Percentiles rank a stretch among this genome's conserved stretches.
These are phyloP conservation scores for Alternaria angustiovoidea DNA, from an alignment of 2,329 filamentous ascomycete species.

Conservation along the genomic window DNA sequence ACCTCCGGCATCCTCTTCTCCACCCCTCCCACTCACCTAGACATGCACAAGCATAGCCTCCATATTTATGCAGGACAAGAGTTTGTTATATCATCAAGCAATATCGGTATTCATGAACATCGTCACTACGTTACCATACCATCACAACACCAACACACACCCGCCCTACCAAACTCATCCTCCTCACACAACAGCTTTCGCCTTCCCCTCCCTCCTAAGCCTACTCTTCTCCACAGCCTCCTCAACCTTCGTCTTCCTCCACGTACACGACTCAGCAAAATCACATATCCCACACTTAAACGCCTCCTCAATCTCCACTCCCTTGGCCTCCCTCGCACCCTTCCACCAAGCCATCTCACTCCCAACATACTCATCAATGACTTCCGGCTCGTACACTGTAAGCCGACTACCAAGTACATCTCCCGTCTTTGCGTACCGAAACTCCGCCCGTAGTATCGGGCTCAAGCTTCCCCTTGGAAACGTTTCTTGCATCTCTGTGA, in stretches of 20 bases:
- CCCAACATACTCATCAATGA: slow-evolving; percentile 68
- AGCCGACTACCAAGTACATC: slow-evolving; percentile 59
- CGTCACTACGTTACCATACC: no score
- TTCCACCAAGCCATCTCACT: slow-evolving; percentile 87
- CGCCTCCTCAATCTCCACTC: slow-evolving; percentile 83
- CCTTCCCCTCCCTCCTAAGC: slow-evolving; percentile 30
- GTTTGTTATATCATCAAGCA: no score
- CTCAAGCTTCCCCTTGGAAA: slow-evolving; percentile 59
- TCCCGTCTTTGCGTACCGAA: slow-evolving; percentile 58
- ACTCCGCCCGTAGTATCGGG: slow-evolving; percentile 66
- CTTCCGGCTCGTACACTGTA: slow-evolving; percentile 71
- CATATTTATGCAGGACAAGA: no score
- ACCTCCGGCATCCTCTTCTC: no score
- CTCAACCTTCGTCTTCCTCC: slow-evolving; percentile 75
- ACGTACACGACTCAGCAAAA: slow-evolving; percentile 79
- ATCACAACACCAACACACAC: no score
- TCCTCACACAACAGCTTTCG: slow-evolving; percentile 36
- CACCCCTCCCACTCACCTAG: no score
- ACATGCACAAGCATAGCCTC: no score
- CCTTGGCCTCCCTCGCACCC: slow-evolving; percentile 73
- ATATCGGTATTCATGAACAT: no score
- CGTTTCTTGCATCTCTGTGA: slow-evolving; percentile 62
- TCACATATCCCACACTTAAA: slow-evolving; percentile 89
- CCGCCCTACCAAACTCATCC: no score
- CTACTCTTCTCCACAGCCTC: slow-evolving; percentile 58